These are phyloP conservation scores for Fusarium sp. DNA, from an alignment of 2,329 filamentous ascomycete species.

Conservation along the genomic window DNA sequence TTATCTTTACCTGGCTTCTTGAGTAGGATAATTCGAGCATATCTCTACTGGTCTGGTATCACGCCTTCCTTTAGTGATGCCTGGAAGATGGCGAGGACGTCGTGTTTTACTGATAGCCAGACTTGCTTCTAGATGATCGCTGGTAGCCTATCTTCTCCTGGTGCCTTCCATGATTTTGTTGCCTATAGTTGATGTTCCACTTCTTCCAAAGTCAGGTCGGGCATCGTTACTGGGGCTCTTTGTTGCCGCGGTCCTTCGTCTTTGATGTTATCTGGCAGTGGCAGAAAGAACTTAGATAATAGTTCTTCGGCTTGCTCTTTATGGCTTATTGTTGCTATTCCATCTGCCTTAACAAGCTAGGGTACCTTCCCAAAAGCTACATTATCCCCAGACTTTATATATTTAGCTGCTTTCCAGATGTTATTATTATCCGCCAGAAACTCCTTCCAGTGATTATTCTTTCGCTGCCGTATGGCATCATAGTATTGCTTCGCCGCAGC, in stretches of 20 bases:
- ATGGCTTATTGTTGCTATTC: background rate
- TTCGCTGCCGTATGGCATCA: background rate
- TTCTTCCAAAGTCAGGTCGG: background rate
- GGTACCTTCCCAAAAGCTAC: background rate
- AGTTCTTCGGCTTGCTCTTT: background rate
- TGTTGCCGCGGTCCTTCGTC: background rate
- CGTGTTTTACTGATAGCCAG: too few relatives aligned
- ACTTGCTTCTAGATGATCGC: too few relatives aligned
- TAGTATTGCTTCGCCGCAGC: background rate
- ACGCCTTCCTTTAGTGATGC: too few relatives aligned
- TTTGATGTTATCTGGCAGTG: background rate
- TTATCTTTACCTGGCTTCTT: too few relatives aligned
- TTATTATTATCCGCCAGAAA: background rate
- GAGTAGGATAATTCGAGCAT: too few relatives aligned
- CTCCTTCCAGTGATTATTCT: background rate
- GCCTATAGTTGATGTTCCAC: background rate
- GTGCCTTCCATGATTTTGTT: background rate
- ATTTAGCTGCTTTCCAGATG: background rate
- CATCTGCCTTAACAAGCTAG: background rate
- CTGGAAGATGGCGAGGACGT: too few relatives aligned
- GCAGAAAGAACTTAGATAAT: background rate
- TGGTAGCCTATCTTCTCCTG: background rate
- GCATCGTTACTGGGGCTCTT: background rate
- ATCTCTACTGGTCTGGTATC: too few relatives aligned
- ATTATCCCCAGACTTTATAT: background rate